These are phyloP conservation scores for Nicotiana otophora DNA, from an alignment of 257 asterid genomes.

Conservation along the genomic window DNA sequence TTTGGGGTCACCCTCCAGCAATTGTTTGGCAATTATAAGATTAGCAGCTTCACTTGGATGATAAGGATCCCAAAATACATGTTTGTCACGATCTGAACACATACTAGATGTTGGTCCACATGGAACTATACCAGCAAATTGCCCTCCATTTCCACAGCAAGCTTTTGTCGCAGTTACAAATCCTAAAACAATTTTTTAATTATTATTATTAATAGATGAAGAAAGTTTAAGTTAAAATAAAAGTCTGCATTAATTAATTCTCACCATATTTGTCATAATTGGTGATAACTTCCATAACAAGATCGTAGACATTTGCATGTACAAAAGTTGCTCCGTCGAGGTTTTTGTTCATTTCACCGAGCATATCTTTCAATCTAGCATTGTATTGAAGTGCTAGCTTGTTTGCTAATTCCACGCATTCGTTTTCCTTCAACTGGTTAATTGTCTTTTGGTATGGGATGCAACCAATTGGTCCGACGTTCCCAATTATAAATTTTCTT, in stretches of 20 bases:
- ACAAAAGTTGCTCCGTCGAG: constrained; percentile 70
- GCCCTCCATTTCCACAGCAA: constrained; percentile 93
- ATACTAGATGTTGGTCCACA: constrained; percentile 85
- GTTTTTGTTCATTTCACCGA: constrained; percentile 43
- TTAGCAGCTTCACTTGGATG: constrained; percentile 95
- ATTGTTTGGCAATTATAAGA: constrained; percentile 66
- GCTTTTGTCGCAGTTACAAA: constrained; percentile 59
- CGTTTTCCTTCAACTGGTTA: constrained; percentile 47
- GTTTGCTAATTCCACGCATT: constrained; percentile 75
- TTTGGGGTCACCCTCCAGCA: constrained; percentile 59
- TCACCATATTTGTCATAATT: constrained; percentile 70
- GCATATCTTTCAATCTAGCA: constrained; percentile 56
- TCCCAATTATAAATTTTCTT: constrained; percentile 71
- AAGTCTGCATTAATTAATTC: too few species aligned
- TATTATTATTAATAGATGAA: too few species aligned
- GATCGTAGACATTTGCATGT: constrained; percentile 73
- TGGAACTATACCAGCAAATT: constrained; percentile 74
- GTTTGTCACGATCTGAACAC: constrained; percentile 64
- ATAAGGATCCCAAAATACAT: constrained; percentile 92
- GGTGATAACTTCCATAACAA: constrained; percentile 83
- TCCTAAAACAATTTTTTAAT: constrained; percentile 33
- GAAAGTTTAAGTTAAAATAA: too few species aligned
- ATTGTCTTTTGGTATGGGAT: constrained; percentile 87
- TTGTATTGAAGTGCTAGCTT: constrained; percentile 77
- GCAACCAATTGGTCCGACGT: constrained; percentile 95